phyloP scores from a whole-genome alignment of 305 asterid genomes.

The Fraxinus nigra region DNA sequence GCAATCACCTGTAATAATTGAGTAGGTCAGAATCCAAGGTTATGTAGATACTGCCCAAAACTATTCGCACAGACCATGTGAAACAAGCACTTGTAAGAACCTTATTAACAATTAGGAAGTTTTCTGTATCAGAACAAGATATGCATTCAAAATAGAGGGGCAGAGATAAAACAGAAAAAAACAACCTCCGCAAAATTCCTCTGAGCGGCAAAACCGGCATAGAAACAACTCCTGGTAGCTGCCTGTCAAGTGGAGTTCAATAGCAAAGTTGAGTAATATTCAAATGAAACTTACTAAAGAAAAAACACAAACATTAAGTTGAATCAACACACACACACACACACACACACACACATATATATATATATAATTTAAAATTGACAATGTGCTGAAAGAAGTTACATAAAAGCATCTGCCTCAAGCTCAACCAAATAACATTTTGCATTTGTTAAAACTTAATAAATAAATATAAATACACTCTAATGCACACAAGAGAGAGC shows the following conservation, averaged over 20 bases:
- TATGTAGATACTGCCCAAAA: background rate
- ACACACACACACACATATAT: background rate
- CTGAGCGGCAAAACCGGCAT: conserved; percentile 98
- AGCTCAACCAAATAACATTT: background rate
- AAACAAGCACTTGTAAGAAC: background rate
- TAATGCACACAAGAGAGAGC: background rate
- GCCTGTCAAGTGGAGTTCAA: conserved; percentile 49
- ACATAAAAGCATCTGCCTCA: background rate
- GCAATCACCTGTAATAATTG: conserved; percentile 75
- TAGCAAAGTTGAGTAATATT: background rate
- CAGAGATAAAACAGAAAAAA: background rate
- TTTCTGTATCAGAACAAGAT: conserved; percentile 3
- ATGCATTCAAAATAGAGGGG: background rate
- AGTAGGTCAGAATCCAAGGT: conserved; percentile 22
- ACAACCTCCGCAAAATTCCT: conserved; percentile 94
- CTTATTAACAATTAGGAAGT: conserved; percentile 4
- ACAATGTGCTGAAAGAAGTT: background rate
- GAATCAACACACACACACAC: background rate
- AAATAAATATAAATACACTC: background rate
- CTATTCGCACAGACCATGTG: conserved; percentile 15
- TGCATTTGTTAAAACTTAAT: background rate
- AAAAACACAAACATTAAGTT: background rate
- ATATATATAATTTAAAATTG: background rate
- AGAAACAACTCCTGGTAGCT: conserved; percentile 92
- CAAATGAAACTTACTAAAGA: background rate